Percentiles rank a stretch among this genome's conserved stretches.
Conservation (phyloP, 768 basidiomycete genomes). For the Lactarius sanguifluus region DNA sequence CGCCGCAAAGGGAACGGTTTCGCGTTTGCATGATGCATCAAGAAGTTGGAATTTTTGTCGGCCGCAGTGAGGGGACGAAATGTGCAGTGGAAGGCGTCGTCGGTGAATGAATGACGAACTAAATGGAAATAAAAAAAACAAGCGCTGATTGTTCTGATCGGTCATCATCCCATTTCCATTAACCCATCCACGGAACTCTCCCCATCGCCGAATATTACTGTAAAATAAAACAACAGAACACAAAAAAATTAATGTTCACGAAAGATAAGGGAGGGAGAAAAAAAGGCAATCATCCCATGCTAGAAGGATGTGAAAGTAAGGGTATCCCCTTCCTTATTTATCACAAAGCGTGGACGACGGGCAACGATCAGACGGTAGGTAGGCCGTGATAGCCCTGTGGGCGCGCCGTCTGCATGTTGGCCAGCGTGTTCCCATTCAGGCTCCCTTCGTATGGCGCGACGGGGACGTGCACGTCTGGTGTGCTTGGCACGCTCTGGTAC, state of each 20-base stretch:
- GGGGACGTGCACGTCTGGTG: neutral
- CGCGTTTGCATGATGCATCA: neutral
- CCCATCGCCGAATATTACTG: neutral
- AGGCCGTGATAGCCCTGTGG: conserved; percentile 6
- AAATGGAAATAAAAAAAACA: neutral
- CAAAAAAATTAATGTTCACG: neutral
- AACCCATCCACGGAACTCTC: neutral
- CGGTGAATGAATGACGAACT: neutral
- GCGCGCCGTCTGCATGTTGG: neutral
- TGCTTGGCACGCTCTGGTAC: neutral
- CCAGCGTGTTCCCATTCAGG: neutral
- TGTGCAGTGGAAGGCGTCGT: neutral
- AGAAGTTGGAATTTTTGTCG: neutral
- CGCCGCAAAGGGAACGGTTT: neutral
- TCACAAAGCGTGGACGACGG: neutral
- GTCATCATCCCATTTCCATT: neutral
- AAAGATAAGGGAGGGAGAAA: neutral
- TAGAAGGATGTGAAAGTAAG: neutral
- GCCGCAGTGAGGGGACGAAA: neutral
- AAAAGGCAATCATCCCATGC: neutral
- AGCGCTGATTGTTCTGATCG: neutral
- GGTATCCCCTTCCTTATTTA: neutral
- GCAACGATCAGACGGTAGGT: conserved; percentile 1
- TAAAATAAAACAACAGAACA: neutral
- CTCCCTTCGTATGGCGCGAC: neutral